A percentile compares a stretch with the other conserved stretches of the same genome.
These are phyloP conservation scores for Lichtheimia corymbifera DNA, from an alignment of 371 early-diverging fungal genomes.

Conservation along the genomic window DNA sequence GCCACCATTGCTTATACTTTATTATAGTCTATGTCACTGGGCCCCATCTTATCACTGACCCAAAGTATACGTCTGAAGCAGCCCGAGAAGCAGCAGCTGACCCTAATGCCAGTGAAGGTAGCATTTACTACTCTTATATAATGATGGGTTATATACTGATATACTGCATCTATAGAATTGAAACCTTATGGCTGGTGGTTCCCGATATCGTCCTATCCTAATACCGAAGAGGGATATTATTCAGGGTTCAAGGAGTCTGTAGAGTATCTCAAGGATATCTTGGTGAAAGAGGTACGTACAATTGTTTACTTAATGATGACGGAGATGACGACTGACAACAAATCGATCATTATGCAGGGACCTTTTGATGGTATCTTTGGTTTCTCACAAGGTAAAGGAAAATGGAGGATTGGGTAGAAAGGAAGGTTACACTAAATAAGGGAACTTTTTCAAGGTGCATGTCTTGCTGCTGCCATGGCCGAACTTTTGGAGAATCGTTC, in stretches of 20 bases:
- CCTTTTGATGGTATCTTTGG: constrained; percentile 79
- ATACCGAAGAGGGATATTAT: constrained; percentile 39
- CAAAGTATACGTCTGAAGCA: constrained; percentile 53
- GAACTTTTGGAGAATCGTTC: constrained; percentile 43
- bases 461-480: constrained; percentile 64
- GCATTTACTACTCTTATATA: background rate
- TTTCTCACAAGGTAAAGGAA: constrained; percentile 63
- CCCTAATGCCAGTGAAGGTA: constrained; percentile 54
- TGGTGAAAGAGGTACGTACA: constrained; percentile 55
- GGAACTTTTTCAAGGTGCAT: constrained; percentile 37
- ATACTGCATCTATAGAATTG: constrained; percentile 25
- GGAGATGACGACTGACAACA: background rate
- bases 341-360: constrained; percentile 33
- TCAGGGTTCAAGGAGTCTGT: constrained; percentile 64
- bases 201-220: constrained; percentile 18
- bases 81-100: constrained; percentile 52
- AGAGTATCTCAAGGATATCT: constrained; percentile 43
- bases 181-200: constrained; percentile 70
- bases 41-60: constrained; percentile 61
- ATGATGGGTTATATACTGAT: background rate
- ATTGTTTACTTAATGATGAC: background rate
- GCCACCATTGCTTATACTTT: no score
- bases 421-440: background rate
- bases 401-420: background rate
- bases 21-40: constrained; percentile 63